phyloP scores from a whole-genome alignment of 208 protist genomes.

The Acanthamoeba triangularis region DNA sequence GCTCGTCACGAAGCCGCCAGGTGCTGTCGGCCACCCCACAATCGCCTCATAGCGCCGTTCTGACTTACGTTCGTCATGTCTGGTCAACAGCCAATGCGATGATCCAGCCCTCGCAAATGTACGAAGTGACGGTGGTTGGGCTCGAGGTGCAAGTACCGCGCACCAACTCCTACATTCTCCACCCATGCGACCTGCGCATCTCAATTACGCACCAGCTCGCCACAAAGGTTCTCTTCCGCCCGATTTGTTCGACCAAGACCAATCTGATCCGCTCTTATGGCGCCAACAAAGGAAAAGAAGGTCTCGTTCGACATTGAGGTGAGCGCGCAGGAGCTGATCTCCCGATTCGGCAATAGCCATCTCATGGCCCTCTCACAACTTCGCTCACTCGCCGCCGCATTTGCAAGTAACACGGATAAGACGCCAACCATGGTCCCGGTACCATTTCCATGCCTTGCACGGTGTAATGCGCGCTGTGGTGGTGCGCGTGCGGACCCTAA shows the following conservation, averaged over 20 bases:
- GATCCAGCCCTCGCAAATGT: constrained; percentile 31
- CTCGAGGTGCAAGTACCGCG: constrained; percentile 21
- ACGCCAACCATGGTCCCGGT: not conserved
- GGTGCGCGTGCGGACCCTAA: too few species aligned
- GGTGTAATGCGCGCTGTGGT: too few species aligned
- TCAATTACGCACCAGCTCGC: not conserved
- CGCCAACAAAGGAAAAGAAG: not conserved
- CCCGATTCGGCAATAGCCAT: constrained; percentile 45
- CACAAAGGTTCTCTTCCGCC: not conserved
- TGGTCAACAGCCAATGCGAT: not conserved
- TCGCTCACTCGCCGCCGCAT: not conserved
- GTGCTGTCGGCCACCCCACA: not conserved
- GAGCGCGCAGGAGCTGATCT: constrained; percentile 43
- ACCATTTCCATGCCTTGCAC: too few species aligned
- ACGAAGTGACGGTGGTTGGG: constrained; percentile 39
- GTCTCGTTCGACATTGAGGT: constrained; percentile 50
- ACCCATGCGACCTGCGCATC: constrained; percentile 34
- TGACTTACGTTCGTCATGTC: not conserved
- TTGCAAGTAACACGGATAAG: not conserved
- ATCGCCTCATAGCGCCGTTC: not conserved
- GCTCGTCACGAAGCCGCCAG: not conserved
- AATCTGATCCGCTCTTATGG: too few species aligned
- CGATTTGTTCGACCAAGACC: too few species aligned
- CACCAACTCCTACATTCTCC: constrained; percentile 72
- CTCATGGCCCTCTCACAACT: constrained; percentile 13